A percentile compares a stretch with the other conserved stretches of the same genome.
Evolutionary conservation across 352 stramenopile genomes (phyloP).

Genomic region (Elongisporangium senticosum): DNA sequence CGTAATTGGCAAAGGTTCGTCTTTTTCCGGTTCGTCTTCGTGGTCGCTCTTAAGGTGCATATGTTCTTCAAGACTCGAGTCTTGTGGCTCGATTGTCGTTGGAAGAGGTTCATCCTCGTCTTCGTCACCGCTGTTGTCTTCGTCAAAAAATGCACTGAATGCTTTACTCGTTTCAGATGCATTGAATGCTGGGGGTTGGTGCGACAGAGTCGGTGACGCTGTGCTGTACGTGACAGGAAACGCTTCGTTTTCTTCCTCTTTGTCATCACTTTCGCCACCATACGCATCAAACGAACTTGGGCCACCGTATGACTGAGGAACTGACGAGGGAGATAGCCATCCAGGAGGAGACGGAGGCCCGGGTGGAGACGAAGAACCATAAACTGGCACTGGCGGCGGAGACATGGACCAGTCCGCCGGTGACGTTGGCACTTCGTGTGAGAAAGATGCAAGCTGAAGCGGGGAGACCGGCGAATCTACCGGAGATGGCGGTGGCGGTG

Average conservation of each 20-base stretch:
- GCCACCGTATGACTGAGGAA: conserved; percentile 6
- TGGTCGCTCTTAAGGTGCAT: conserved; percentile 8
- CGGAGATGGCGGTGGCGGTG: conserved; percentile 12
- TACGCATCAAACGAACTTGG: not conserved
- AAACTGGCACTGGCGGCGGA: not conserved
- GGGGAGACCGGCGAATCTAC: conserved; percentile 9
- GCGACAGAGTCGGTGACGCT: conserved; percentile 20
- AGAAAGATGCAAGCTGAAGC: conserved; percentile 1
- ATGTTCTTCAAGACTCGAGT: conserved; percentile 13
- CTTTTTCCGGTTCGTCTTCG: conserved; percentile 50
- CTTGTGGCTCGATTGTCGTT: conserved; percentile 12
- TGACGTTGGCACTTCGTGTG: conserved; percentile 1
- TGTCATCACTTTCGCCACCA: conserved; percentile 23
- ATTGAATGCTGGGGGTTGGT: conserved; percentile 35
- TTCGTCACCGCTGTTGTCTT: conserved; percentile 29
- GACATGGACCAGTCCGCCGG: conserved; percentile 6
- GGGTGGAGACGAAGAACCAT: conserved; percentile 21
- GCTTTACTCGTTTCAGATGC: conserved; percentile 55
- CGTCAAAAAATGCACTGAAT: conserved; percentile 70
- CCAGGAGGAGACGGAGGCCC: conserved; percentile 25
- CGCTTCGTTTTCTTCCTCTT: conserved; percentile 73
- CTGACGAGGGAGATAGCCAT: conserved; percentile 10
- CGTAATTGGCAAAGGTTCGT: conserved; percentile 42
- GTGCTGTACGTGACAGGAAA: conserved; percentile 51
- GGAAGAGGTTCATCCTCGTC: conserved; percentile 66